phyloP scores from a whole-genome alignment of 1,284 basidiomycete species.

The Leccinum insigne region DNA sequence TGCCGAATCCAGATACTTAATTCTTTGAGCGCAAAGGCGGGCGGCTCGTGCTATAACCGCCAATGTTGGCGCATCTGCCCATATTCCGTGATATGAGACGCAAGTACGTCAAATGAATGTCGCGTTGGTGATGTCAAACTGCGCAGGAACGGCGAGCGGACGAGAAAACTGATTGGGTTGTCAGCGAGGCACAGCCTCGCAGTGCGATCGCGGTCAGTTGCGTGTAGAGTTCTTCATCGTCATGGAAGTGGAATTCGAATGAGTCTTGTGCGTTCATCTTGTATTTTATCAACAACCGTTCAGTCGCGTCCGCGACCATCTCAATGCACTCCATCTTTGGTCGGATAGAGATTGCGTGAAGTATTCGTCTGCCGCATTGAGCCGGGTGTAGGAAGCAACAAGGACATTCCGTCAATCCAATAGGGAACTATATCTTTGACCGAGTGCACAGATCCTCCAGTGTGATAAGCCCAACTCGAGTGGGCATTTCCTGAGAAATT shows the following conservation, averaged over 20 bases:
- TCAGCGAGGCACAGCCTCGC: no score
- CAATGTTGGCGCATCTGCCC: no score
- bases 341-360: slow-evolving; percentile 63
- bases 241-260: slow-evolving; percentile 64
- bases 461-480: slow-evolving; percentile 67
- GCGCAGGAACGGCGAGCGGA: no score
- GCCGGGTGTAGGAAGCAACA: slow-evolving; percentile 60
- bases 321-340: slow-evolving; percentile 77
- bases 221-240: slow-evolving; percentile 50
- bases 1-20: no score
- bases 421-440: slow-evolving; percentile 67
- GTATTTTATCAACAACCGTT: slow-evolving; percentile 44
- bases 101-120: no score
- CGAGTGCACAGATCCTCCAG: slow-evolving; percentile 87
- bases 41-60: no score
- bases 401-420: slow-evolving; percentile 67
- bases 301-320: slow-evolving; percentile 64
- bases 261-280: slow-evolving; percentile 72
- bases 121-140: no score
- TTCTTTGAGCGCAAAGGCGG: no score
- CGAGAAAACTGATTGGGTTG: no score
- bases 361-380: slow-evolving; percentile 68
- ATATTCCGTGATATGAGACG: no score
- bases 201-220: no score
- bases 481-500: slow-evolving; percentile 55